Evolutionary conservation across 139 green algal genomes (phyloP), one percentile per base, ranked within the genome.

Genomic region (Bryopsis sp.): DNA sequence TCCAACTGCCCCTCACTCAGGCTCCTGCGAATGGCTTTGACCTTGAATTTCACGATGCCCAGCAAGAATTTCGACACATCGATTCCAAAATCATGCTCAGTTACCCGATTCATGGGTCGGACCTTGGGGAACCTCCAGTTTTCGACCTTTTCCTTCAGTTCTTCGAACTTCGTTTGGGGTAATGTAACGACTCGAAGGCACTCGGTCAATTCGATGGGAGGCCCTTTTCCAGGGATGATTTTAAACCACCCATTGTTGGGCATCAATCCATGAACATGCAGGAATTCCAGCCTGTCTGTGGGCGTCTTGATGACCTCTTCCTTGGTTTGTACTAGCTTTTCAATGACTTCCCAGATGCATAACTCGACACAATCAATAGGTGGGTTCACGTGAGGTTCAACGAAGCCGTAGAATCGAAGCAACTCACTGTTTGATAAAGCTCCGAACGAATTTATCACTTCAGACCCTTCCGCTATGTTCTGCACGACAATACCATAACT

Each of bases 321-420:
- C 15, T 61, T 65, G 6, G 43, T 26, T 28, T 47, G 43, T 26
- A 5, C 39, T 22, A 5, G 4, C 58, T 47, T 33, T 65, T 26
- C 15, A 6, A 65, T 65, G 28, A 65, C 6, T 3, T 65, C 58
- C 24, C 19, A 26, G 6, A 65, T 3, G 15, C 32, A 65, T 7
- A 65, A 47, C 29, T 65, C 58, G 6, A 33, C 28, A 47, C 7
- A 8, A 43, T 65, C 43, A 33, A 47, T 26, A 26, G 31, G 58
- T n/a, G n/a, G 15, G 3, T 15, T 7, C 58, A 39, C 4, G 4
- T 22, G 32, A 47, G 29, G 8, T 39, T 65, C 58, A 11, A 39
- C 58, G 43, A 65, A 65, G 24, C 58, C 58, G n/a, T 46, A 65
- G 39, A 31, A 47, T 22, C 58, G 11, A 26, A 65, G 43, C 58